Conservation (phyloP, 257 asterid species). For the Cinchona pubescens region DNA sequence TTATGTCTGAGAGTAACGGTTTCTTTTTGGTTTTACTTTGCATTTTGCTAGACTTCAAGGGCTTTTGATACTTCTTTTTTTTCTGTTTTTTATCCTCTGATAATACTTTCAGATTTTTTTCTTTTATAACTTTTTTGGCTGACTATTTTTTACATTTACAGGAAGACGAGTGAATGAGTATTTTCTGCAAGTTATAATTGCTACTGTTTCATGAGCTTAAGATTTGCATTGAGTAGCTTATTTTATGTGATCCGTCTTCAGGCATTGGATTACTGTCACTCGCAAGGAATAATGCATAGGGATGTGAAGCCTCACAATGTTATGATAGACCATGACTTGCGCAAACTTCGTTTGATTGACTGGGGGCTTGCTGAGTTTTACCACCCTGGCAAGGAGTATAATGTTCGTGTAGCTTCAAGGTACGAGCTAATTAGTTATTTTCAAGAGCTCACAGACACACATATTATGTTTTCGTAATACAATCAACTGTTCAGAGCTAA, state of each 20-base stretch:
- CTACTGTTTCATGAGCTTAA: not conserved
- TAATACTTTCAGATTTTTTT: not conserved
- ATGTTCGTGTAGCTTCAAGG: constrained; percentile 55
- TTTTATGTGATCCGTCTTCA: constrained; percentile 16
- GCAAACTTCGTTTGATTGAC: constrained; percentile 48
- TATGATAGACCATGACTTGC: constrained; percentile 49
- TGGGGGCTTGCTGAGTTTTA: constrained; percentile 59
- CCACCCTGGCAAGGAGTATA: constrained; percentile 46
- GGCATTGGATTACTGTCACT: constrained; percentile 52
- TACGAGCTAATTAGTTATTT: constrained; percentile 4
- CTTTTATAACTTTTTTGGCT: not conserved
- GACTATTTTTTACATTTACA: not conserved
- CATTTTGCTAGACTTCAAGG: not conserved
- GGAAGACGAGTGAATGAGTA: not conserved
- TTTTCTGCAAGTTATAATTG: not conserved
- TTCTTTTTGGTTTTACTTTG: not conserved
- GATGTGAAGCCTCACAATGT: constrained; percentile 52
- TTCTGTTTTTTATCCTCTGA: not conserved
- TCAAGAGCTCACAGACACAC: not conserved
- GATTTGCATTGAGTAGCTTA: not conserved
- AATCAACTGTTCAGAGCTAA: not conserved
- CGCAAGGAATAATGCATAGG: constrained; percentile 54
- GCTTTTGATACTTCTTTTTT: not conserved
- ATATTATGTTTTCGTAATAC: not conserved
- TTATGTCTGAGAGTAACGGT: not conserved